Conservation (phyloP, 2,329 filamentous ascomycete genomes). For the Escovopsis weberi region DNA sequence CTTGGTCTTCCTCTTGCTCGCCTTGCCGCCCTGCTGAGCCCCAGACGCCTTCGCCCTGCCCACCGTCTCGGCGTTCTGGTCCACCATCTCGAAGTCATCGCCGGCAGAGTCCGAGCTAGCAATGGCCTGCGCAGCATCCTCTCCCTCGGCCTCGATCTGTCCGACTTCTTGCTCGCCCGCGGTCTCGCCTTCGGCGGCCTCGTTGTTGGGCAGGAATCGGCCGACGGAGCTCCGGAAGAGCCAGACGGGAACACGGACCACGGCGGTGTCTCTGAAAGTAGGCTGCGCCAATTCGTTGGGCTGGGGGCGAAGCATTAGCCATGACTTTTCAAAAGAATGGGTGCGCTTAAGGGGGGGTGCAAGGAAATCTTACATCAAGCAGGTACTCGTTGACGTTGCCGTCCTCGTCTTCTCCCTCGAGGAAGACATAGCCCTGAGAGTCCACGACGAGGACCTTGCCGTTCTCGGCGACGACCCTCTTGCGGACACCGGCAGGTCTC, state of each 20-base stretch:
- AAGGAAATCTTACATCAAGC: slow-evolving; percentile 56
- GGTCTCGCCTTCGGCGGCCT: slow-evolving; percentile 22
- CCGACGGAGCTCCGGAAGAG: slow-evolving; percentile 44
- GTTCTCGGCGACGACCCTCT: slow-evolving; percentile 83
- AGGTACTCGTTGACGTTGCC: slow-evolving; percentile 71
- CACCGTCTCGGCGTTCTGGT: slow-evolving; percentile 44
- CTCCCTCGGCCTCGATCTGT: slow-evolving; percentile 20
- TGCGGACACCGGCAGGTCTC: slow-evolving; percentile 57
- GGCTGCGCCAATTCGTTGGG: slow-evolving; percentile 66
- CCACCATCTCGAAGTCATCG: slow-evolving; percentile 48
- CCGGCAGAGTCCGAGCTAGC: slow-evolving; percentile 42
- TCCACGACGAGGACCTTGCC: slow-evolving; percentile 92
- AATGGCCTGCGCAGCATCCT: slow-evolving; percentile 35
- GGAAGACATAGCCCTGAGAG: slow-evolving; percentile 77
- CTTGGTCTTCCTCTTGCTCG: slow-evolving; percentile 37
- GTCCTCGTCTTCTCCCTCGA: slow-evolving; percentile 85
- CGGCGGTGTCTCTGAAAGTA: slow-evolving; percentile 65
- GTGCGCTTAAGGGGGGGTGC: not conserved
- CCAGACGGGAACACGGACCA: slow-evolving; percentile 67
- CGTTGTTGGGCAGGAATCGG: slow-evolving; percentile 27
- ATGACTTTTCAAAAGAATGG: not conserved
- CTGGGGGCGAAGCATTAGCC: slow-evolving; percentile 27
- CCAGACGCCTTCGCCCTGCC: slow-evolving; percentile 36
- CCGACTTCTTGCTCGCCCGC: slow-evolving; percentile 21
- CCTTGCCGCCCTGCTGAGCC: slow-evolving; percentile 28